Evolutionary conservation across 2,329 filamentous ascomycete species (phyloP).

Genomic region (Passalora sequoiae): DNA sequence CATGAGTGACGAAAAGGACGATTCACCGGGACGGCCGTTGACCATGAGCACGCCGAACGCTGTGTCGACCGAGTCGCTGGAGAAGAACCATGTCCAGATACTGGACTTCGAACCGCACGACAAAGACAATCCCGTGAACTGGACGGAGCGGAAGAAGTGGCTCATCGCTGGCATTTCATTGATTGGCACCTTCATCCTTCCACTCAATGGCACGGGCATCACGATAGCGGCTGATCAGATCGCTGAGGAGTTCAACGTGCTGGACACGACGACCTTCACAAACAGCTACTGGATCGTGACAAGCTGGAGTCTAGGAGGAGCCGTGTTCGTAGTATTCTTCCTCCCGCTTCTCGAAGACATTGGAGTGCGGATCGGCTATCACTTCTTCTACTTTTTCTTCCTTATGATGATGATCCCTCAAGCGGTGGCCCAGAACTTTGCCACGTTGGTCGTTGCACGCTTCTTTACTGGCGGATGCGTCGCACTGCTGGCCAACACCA

Average conservation of each 20-base stretch:
- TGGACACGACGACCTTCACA: constrained; percentile 33
- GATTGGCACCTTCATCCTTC: constrained; percentile 31
- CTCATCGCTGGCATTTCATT: constrained; percentile 32
- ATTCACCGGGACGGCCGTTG: constrained; percentile 2
- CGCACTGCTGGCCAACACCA: constrained; percentile 34
- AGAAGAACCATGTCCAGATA: constrained; percentile 26
- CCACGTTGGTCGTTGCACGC: constrained; percentile 35
- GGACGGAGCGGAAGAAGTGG: constrained; percentile 32
- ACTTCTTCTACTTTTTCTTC: constrained; percentile 33
- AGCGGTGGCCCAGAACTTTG: constrained; percentile 37
- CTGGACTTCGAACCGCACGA: constrained; percentile 49
- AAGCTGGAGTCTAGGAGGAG: constrained; percentile 36
- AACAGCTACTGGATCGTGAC: constrained; percentile 38
- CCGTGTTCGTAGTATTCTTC: constrained; percentile 33
- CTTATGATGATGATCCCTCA: constrained; percentile 38
- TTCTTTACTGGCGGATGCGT: constrained; percentile 38
- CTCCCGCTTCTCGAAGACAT: constrained; percentile 38
- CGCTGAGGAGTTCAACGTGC: constrained; percentile 31
- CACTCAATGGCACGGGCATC: constrained; percentile 37
- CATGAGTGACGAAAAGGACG: constrained; percentile 6
- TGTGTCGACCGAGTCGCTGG: constrained; percentile 8
- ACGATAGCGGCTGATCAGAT: constrained; percentile 34
- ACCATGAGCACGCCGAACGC: neutral
- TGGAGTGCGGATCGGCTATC: constrained; percentile 31
- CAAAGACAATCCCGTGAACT: constrained; percentile 34